Evolutionary conservation across 1,284 basidiomycete species (phyloP).

Genomic region (Moesziomyces sp.): DNA sequence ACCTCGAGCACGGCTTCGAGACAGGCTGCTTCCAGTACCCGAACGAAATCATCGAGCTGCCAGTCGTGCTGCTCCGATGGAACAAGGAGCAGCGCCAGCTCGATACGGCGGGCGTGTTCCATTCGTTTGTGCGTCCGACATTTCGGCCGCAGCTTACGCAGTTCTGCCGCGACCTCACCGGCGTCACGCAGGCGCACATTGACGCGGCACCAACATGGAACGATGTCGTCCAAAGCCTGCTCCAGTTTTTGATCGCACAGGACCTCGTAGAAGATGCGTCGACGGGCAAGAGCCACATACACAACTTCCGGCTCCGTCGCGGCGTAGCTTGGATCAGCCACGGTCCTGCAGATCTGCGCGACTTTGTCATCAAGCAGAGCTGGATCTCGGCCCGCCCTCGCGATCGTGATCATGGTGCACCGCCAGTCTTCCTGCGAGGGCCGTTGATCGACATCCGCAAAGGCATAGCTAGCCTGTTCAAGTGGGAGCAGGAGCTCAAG

Average conservation of each 20-base stretch:
- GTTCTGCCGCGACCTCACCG: slow-evolving; percentile 88
- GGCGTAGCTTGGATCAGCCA: slow-evolving; percentile 71
- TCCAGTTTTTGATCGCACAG: slow-evolving; percentile 74
- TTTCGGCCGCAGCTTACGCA: slow-evolving; percentile 83
- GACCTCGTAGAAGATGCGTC: slow-evolving; percentile 66
- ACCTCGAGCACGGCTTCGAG: slow-evolving; percentile 34
- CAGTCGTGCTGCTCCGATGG: slow-evolving; percentile 88
- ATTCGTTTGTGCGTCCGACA: slow-evolving; percentile 85
- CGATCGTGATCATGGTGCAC: slow-evolving; percentile 19
- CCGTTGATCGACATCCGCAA: slow-evolving; percentile 66
- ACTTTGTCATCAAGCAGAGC: slow-evolving; percentile 80
- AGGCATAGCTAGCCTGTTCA: slow-evolving; percentile 50
- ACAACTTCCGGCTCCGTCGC: slow-evolving; percentile 23
- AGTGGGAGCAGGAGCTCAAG: slow-evolving; percentile 42
- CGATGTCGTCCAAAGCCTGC: slow-evolving; percentile 75
- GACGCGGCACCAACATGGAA: slow-evolving; percentile 81
- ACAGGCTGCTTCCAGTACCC: slow-evolving; percentile 74
- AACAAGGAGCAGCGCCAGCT: slow-evolving; percentile 67
- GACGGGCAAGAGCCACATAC: slow-evolving; percentile 11
- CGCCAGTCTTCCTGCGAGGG: slow-evolving; percentile 52
- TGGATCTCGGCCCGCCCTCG: slow-evolving; percentile 73
- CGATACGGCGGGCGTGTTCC: slow-evolving; percentile 81
- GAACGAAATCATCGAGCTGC: slow-evolving; percentile 88
- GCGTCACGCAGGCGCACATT: slow-evolving; percentile 91
- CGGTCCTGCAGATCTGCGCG: slow-evolving; percentile 76